Evolutionary conservation across 345 rosid genomes (phyloP).

Genomic region (Corymbia maculata): DNA sequence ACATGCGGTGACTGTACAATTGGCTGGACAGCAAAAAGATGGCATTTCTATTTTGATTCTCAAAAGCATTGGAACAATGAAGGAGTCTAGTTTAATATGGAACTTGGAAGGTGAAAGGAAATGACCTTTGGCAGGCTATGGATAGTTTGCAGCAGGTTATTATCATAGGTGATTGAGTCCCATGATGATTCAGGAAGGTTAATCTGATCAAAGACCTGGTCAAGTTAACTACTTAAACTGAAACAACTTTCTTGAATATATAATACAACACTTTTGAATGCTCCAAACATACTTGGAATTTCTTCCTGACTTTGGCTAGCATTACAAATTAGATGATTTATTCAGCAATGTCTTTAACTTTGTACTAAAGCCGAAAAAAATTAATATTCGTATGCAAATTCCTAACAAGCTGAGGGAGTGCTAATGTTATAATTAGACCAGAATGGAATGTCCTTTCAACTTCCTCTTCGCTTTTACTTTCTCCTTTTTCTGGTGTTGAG

Average conservation of each 20-base stretch:
- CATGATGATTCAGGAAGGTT: not conserved
- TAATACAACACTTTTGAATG: not conserved
- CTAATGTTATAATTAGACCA: not conserved
- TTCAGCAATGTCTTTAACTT: not conserved
- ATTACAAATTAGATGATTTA: not conserved
- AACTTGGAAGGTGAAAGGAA: not conserved
- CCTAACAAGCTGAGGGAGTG: not conserved
- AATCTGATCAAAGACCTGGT: not conserved
- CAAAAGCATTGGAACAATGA: not conserved
- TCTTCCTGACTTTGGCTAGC: not conserved
- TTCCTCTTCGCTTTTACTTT: not conserved
- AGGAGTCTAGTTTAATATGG: not conserved
- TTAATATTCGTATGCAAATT: not conserved
- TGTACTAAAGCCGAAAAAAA: not conserved
- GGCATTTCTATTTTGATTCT: not conserved
- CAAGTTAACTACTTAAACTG: not conserved
- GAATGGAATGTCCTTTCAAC: not conserved
- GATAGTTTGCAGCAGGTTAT: not conserved
- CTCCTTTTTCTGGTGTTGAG: not conserved
- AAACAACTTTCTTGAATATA: not conserved
- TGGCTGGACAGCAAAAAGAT: not conserved
- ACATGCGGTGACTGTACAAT: not conserved
- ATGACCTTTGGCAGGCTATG: not conserved
- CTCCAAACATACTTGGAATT: not conserved
- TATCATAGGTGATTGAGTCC: not conserved